These are phyloP conservation scores for Jatropha curcas DNA, from an alignment of 345 rosid species.

Conservation along the genomic window DNA sequence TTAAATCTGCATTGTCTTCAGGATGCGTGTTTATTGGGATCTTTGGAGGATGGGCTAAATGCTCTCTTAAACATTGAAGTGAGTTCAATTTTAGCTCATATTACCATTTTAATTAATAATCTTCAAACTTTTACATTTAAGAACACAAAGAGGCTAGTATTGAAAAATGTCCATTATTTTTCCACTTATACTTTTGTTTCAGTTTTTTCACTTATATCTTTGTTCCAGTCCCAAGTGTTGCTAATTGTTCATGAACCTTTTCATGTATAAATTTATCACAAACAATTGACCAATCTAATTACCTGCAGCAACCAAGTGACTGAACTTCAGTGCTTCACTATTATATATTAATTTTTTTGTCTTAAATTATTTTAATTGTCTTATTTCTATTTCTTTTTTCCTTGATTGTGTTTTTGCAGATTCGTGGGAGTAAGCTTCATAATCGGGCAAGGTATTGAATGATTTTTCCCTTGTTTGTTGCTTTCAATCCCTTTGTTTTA, in stretches of 20 bases:
- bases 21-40: slow-evolving; percentile 68
- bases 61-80: slow-evolving; percentile 95
- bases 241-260: background rate
- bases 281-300: background rate
- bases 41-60: slow-evolving; percentile 88
- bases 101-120: background rate
- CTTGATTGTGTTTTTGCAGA: slow-evolving; percentile 41
- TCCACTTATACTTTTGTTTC: background rate
- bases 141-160: background rate
- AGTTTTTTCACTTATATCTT: background rate
- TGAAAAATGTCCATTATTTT: background rate
- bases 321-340: background rate
- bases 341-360: background rate
- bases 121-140: background rate
- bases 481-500: slow-evolving; percentile 1
- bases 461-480: slow-evolving; percentile 12
- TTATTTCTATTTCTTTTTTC: background rate
- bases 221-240: background rate
- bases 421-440: slow-evolving; percentile 97
- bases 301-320: background rate
- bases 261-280: background rate
- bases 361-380: background rate
- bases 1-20: slow-evolving; percentile 36
- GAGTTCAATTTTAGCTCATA: slow-evolving; percentile 35
- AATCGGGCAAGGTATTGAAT: slow-evolving; percentile 78